Base-by-base conservation (phyloP, 2,329 filamentous ascomycete species). In the Arthroderma uncinatum region DNA sequence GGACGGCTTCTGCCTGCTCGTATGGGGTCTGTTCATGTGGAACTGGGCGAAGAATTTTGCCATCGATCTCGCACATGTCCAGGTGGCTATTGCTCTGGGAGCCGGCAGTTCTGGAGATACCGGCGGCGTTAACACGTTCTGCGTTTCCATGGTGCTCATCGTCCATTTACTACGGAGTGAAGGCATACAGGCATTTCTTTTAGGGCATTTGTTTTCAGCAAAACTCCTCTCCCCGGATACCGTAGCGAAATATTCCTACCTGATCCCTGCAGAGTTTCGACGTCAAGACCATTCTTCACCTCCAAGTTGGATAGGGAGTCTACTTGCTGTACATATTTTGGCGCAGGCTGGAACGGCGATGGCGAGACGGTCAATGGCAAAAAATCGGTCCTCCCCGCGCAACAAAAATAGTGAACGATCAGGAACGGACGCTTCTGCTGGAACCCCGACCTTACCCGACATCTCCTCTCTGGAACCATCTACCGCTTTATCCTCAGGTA, bases 61-160 rank as follows among this genome's bases (percentile, higher is more conserved):
- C 58, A 79, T 96, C 64, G 91, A 96, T 69, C 80, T 95, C 55
- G 89, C 91, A 59, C 92, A 96, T 72, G 88, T 92, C 58, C 89
- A 95, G 68, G 94, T 96, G 67, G 91, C 91, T 58, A 83, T 95
- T 58, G 94, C 90, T 0, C 76, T 96, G 9, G 91, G 91, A 61
- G 91, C 90, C 59, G 89, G 89, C 59, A 86, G 73, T 56, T 73
- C 73, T 10, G 74, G 73, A 8, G 76, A 76, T 63, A 76, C 73
- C 55, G 71, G 73, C 55, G 72, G 73, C 39, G 73, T 74, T 57
- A 76, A 75, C 64, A 67, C 68, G 16, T 65, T 76, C 21, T 76
- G 74, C 63, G 70, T 76, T 37, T 69, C 71, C 55, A 71, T 74
- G 57, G 73, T 76, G 58, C 66, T 76, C 53, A 63, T 75, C 62